Base-by-base conservation (phyloP, 78 protist species). In the Dictyostelium citrinum region DNA sequence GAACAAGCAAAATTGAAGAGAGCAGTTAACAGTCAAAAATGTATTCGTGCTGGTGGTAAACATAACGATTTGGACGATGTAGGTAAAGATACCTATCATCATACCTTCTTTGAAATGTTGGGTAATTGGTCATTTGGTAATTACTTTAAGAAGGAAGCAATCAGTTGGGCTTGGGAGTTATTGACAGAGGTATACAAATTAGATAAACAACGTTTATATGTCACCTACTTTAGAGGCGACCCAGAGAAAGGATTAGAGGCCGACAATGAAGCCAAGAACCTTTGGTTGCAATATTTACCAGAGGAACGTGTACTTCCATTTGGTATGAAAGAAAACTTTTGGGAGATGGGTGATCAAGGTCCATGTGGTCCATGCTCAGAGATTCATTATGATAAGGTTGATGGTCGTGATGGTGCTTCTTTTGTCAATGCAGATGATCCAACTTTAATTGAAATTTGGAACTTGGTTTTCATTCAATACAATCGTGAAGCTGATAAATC, bases 31-130 rank as follows among this genome's bases (percentile, higher is more conserved):
- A 82, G 97, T 35, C 99, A 99, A 70, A 98, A 98, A 97, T 99
- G 99, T 96, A 99, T 99, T 96, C 99, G 99, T 39, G 99, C 99
- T 10, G 99, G 99, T 11, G 99, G 99, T 76, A 99, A 99, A 95
- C 99, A 99, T 97, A 99, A 99, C 91, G 99, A 99, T 82, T 95
- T 99, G 24, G 99, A 98, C 61, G 99, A 98, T 75, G 96, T 93
- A 41, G 96, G 96, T 17, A 98, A 96, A 90, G 99, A 99, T 90
- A 90, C 96, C 67, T 98, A 98, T 95, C 99, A 99, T 93, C 99
- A 99, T 95, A 99, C 99, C 27, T 98, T 99, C 95, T 99, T 99
- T 80, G 99, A 99, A 90, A 99, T 99, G 99, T 97, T 98, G n/a
- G 99, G 99, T 58, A 96, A 96, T 95, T 98, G 99, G 99, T 97